phyloP scores from a whole-genome alignment of 73 alveolate species.

The Blepharisma japonicum region DNA sequence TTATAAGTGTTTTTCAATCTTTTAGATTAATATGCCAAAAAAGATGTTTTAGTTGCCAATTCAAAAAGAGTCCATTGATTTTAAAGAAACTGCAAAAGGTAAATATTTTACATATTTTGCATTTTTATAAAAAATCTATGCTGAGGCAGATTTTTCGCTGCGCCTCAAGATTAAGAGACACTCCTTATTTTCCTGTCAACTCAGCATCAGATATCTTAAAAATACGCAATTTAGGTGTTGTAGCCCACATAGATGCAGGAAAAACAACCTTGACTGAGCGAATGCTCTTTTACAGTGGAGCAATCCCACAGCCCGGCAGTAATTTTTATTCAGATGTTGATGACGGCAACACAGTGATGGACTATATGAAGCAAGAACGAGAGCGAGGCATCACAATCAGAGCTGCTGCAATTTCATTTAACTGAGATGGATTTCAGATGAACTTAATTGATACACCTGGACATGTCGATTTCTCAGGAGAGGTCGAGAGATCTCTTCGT shows the following conservation, averaged over 20 bases:
- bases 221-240: slow-evolving; percentile 77
- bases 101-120: too few species aligned
- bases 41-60: too few species aligned
- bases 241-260: slow-evolving; percentile 94
- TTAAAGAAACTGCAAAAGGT: too few species aligned
- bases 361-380: slow-evolving; percentile 67
- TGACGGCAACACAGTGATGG: slow-evolving; percentile 61
- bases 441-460: slow-evolving; percentile 97
- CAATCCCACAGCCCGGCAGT: slow-evolving; percentile 74
- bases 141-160: too few species aligned
- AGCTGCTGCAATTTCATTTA: slow-evolving; percentile 87
- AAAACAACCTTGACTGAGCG: slow-evolving; percentile 90
- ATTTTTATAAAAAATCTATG: too few species aligned
- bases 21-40: too few species aligned
- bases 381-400: slow-evolving; percentile 85
- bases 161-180: too few species aligned
- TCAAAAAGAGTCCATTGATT: too few species aligned
- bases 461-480: slow-evolving; percentile 98
- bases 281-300: slow-evolving; percentile 85
- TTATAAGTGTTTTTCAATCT: too few species aligned
- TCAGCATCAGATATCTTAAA: slow-evolving; percentile 51
- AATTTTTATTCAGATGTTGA: slow-evolving; percentile 41
- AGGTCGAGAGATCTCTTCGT: slow-evolving; percentile 89
- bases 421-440: slow-evolving; percentile 74
- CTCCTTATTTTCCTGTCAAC: slow-evolving; percentile 34